Conservation (phyloP, 164 flowering plant genomes). For the Pachysandra terminalis region DNA sequence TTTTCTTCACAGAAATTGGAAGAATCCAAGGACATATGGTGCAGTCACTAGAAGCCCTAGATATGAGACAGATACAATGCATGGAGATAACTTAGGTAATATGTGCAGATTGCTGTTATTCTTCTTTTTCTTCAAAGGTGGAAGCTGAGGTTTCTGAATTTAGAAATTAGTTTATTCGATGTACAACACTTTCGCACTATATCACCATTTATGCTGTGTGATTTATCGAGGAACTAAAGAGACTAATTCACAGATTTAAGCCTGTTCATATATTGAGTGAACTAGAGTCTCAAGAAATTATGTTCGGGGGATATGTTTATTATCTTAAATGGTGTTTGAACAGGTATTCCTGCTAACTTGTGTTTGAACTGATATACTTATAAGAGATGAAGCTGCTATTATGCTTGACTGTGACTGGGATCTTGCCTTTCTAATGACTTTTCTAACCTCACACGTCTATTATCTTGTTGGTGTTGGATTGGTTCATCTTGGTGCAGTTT, state of each 20-base stretch:
- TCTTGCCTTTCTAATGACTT: not conserved
- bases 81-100: constrained; percentile 25
- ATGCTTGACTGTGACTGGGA: no score
- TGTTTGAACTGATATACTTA: not conserved
- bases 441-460: not conserved
- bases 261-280: no score
- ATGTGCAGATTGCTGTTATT: not conserved
- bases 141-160: not conserved
- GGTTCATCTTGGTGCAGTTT: no score
- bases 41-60: constrained; percentile 13
- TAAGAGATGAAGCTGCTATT: not conserved
- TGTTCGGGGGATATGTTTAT: not conserved
- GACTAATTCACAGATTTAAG: no score
- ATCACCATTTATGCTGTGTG: no score
- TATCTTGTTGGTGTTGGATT: not conserved
- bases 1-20: constrained; percentile 8
- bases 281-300: no score
- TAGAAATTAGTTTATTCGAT: not conserved
- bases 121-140: not conserved
- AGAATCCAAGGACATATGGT: constrained; percentile 6
- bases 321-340: not conserved
- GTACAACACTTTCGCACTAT: not conserved
- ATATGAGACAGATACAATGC: constrained; percentile 30
- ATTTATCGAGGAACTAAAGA: no score
- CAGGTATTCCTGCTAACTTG: not conserved